phyloP scores from a whole-genome alignment of 2,329 filamentous ascomycete genomes.

The Fusarium aywerte region DNA sequence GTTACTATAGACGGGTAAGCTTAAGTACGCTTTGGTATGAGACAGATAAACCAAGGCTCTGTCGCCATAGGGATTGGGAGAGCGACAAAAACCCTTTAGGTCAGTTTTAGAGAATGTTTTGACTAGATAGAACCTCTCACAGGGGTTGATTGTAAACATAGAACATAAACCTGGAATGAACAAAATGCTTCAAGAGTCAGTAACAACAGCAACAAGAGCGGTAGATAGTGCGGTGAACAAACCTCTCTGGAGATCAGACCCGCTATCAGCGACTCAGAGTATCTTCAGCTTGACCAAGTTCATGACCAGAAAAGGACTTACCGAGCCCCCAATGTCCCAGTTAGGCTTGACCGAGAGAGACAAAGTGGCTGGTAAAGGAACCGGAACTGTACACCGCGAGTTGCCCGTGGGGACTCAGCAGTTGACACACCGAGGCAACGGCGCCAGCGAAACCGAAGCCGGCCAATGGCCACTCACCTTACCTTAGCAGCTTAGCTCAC shows the following conservation, averaged over 20 bases:
- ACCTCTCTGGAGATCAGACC: slow-evolving; percentile 19
- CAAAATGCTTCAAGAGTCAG: slow-evolving; percentile 5
- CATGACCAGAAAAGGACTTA: slow-evolving; percentile 26
- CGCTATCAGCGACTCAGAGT: slow-evolving; percentile 28
- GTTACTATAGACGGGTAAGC: not conserved
- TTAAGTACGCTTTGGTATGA: too few species aligned
- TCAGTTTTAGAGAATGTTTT: too few species aligned
- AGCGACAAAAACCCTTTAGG: too few species aligned
- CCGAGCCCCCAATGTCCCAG: slow-evolving; percentile 16
- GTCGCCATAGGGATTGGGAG: too few species aligned
- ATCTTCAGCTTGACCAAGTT: slow-evolving; percentile 24
- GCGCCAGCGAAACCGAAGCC: slow-evolving; percentile 18
- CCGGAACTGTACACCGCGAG: slow-evolving; percentile 30
- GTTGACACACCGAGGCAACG: slow-evolving; percentile 41
- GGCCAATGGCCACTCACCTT: slow-evolving; percentile 13
- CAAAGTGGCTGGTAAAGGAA: not conserved
- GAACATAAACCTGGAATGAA: not conserved
- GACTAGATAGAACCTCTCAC: too few species aligned
- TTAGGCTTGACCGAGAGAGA: slow-evolving; percentile 33
- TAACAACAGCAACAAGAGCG: slow-evolving; percentile 2
- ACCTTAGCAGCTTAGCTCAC: not conserved
- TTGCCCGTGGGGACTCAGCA: slow-evolving; percentile 30
- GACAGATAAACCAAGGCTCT: too few species aligned
- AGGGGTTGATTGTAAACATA: too few species aligned
- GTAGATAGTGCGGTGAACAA: slow-evolving; percentile 24